Percentiles rank a stretch among this genome's conserved stretches.
Evolutionary conservation across 768 basidiomycete genomes (phyloP).

Genomic region (Russula ochroleuca): DNA sequence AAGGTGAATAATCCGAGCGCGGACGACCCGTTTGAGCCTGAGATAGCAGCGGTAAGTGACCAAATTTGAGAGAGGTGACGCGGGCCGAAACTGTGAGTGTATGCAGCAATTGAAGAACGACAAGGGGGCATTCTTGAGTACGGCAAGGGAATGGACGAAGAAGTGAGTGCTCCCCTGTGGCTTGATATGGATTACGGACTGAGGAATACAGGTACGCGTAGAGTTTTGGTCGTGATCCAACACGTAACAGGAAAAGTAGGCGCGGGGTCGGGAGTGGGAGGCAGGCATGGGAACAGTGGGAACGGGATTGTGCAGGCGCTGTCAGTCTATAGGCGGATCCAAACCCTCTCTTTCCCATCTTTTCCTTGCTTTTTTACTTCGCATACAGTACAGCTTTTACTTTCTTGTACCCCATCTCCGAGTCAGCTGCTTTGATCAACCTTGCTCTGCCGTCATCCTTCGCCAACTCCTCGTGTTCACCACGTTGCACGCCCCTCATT

Average conservation of each 20-base stretch:
- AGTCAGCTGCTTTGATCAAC: slow-evolving; percentile 6
- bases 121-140: slow-evolving; percentile 63
- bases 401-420: neutral
- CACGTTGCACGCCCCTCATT: slow-evolving; percentile 60
- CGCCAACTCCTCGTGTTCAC: slow-evolving; percentile 59
- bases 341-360: neutral
- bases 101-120: slow-evolving; percentile 71
- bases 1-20: slow-evolving; percentile 85
- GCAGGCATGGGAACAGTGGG: neutral
- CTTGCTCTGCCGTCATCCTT: slow-evolving; percentile 11
- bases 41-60: slow-evolving; percentile 68
- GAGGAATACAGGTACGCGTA: slow-evolving; percentile 25
- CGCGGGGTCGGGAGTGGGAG: neutral
- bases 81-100: neutral
- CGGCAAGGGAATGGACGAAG: slow-evolving; percentile 82
- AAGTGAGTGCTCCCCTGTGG: slow-evolving; percentile 46
- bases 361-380: neutral
- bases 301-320: neutral
- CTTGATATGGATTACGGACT: neutral
- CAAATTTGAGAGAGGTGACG: neutral
- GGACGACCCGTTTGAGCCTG: slow-evolving; percentile 86
- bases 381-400: neutral
- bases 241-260: neutral
- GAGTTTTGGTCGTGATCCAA: neutral
- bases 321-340: neutral